These are phyloP conservation scores for Ophiosphaerella narmari DNA, from an alignment of 2,329 filamentous ascomycete species.

Conservation along the genomic window DNA sequence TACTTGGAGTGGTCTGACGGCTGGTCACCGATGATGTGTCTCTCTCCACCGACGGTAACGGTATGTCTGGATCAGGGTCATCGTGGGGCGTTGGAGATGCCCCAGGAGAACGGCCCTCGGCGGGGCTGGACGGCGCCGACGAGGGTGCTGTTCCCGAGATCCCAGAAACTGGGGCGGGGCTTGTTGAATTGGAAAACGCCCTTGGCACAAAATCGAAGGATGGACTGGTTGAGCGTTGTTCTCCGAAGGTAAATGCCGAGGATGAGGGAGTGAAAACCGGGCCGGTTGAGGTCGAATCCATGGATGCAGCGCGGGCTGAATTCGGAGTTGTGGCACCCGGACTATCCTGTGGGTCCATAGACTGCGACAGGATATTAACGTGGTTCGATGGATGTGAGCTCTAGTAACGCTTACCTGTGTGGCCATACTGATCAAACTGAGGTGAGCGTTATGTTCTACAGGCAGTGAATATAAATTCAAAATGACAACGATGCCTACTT, in stretches of 20 bases:
- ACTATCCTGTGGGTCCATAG: not conserved
- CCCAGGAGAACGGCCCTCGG: not conserved
- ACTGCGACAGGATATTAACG: conserved; percentile 1
- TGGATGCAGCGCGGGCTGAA: conserved; percentile 1
- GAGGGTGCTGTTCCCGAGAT: conserved; percentile 1
- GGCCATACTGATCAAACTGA: too few relatives aligned
- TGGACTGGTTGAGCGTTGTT: conserved; percentile 2
- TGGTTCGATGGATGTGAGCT: not conserved
- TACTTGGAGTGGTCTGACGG: conserved; percentile 8
- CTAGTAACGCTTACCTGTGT: too few relatives aligned
- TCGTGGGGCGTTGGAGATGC: not conserved
- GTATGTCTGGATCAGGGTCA: conserved; percentile 10
- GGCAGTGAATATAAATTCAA: too few relatives aligned
- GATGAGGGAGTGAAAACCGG: conserved; percentile 2
- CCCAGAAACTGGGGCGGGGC: not conserved
- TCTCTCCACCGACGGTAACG: conserved; percentile 15
- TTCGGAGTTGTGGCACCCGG: conserved; percentile 1
- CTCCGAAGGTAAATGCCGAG: conserved; percentile 2
- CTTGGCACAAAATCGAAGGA: not conserved
- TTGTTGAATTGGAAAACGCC: not conserved
- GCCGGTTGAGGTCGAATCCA: conserved; percentile 1
- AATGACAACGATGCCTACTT: too few relatives aligned
- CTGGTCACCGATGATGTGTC: not conserved
- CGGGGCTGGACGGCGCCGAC: not conserved
- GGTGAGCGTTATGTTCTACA: too few relatives aligned